Percentiles rank a stretch among this genome's conserved stretches.
These are phyloP conservation scores for Mucor ambiguus DNA, from an alignment of 371 early-diverging fungal species.

Conservation along the genomic window DNA sequence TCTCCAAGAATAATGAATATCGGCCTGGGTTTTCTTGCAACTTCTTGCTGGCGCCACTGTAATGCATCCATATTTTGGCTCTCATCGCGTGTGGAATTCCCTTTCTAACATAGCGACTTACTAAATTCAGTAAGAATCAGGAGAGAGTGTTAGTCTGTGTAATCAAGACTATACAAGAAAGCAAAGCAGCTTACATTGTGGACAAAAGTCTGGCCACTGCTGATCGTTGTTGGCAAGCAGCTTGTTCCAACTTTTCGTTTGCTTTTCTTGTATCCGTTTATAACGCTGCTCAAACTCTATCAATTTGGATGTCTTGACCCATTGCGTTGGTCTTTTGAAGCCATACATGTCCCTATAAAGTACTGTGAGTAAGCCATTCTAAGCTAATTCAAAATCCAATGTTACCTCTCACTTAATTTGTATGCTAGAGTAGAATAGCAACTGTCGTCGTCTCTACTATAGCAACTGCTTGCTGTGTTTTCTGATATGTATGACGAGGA, in stretches of 20 bases:
- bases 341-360: slow-evolving; percentile 61
- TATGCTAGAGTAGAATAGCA: not conserved
- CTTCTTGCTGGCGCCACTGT: slow-evolving; percentile 73
- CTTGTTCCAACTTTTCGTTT: slow-evolving; percentile 57
- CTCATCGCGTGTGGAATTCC: slow-evolving; percentile 76
- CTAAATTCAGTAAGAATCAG: slow-evolving; percentile 25
- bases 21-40: slow-evolving; percentile 58
- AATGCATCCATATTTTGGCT: slow-evolving; percentile 78
- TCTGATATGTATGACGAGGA: slow-evolving; percentile 5
- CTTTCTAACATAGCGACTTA: slow-evolving; percentile 73
- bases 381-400: not conserved
- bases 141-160: not conserved
- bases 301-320: slow-evolving; percentile 50
- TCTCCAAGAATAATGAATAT: slow-evolving; percentile 55
- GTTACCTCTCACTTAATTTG: not conserved
- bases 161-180: not conserved
- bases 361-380: not conserved
- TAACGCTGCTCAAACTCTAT: slow-evolving; percentile 57
- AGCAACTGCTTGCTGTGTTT: not conserved
- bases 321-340: slow-evolving; percentile 61
- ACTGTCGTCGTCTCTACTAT: not conserved
- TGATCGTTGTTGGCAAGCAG: slow-evolving; percentile 42
- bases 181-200: slow-evolving; percentile 45
- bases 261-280: slow-evolving; percentile 48
- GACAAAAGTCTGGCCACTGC: slow-evolving; percentile 50